Conservation (phyloP, 768 basidiomycete genomes). For the Jaapia argillacea region DNA sequence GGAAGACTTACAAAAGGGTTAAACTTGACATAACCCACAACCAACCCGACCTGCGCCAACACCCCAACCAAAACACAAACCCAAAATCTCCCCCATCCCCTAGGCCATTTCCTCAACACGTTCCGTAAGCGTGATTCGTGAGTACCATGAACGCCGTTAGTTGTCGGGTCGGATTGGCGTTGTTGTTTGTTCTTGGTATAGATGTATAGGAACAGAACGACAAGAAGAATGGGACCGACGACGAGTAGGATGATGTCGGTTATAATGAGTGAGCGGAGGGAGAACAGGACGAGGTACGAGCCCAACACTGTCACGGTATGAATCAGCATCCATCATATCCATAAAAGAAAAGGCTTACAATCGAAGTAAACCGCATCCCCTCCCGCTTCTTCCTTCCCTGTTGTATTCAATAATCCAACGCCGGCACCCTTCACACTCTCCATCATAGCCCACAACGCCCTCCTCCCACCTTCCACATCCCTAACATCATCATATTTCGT, state of each 20-base stretch:
- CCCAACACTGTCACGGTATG: neutral
- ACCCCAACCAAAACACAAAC: conserved; percentile 36
- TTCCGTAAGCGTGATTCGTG: too few species aligned
- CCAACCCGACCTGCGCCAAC: conserved; percentile 36
- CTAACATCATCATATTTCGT: conserved; percentile 63
- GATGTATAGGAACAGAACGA: neutral
- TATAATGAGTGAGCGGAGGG: neutral
- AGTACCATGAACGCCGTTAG: too few species aligned
- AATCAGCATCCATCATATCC: neutral
- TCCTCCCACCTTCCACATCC: conserved; percentile 34
- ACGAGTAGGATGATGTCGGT: neutral
- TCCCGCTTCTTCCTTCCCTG: neutral
- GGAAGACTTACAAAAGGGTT: conserved; percentile 52
- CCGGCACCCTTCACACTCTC: conserved; percentile 31
- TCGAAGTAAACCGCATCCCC: conserved; percentile 1
- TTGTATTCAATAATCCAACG: neutral
- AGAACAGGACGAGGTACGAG: neutral
- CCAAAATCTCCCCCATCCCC: conserved; percentile 54
- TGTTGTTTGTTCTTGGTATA: too few species aligned
- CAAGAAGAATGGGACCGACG: neutral
- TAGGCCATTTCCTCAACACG: neutral
- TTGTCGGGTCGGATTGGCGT: too few species aligned
- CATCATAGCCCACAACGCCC: conserved; percentile 73
- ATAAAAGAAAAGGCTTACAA: neutral
- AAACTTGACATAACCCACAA: conserved; percentile 37